Evolutionary conservation across 2,329 filamentous ascomycete genomes (phyloP).

Genomic region (Botrytis squamosa): DNA sequence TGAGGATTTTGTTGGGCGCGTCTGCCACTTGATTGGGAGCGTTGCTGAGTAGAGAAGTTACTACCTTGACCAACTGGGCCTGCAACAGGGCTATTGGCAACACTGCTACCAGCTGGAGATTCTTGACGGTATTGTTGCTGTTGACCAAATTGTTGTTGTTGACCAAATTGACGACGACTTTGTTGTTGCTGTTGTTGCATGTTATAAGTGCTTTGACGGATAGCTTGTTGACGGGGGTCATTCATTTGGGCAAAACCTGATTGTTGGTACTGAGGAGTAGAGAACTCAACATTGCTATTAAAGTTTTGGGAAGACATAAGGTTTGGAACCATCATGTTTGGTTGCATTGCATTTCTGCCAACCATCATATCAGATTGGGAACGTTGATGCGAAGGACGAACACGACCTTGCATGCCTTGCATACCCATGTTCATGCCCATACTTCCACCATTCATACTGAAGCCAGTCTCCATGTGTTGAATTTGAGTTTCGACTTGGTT

Average conservation of each 20-base stretch:
- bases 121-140: slow-evolving; percentile 10
- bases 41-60: slow-evolving; percentile 6
- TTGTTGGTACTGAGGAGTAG: slow-evolving; percentile 16
- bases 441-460: slow-evolving; percentile 2
- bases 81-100: not conserved
- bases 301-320: slow-evolving; percentile 8
- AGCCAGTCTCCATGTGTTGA: slow-evolving; percentile 4
- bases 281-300: slow-evolving; percentile 2
- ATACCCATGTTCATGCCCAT: slow-evolving; percentile 6
- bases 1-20: not conserved
- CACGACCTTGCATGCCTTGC: not conserved
- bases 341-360: slow-evolving; percentile 5
- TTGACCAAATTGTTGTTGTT: slow-evolving; percentile 1
- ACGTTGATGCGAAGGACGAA: slow-evolving; percentile 31
- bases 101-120: not conserved
- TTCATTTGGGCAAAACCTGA: not conserved
- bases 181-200: slow-evolving; percentile 12
- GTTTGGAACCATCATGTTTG: slow-evolving; percentile 3
- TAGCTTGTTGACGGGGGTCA: not conserved
- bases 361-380: slow-evolving; percentile 36
- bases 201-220: not conserved
- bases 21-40: not conserved
- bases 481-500: slow-evolving; percentile 11
- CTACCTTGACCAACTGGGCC: not conserved
- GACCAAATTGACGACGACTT: slow-evolving; percentile 2